Evolutionary conservation across 2,329 filamentous ascomycete genomes (phyloP).

Genomic region (Beauveria sp.): DNA sequence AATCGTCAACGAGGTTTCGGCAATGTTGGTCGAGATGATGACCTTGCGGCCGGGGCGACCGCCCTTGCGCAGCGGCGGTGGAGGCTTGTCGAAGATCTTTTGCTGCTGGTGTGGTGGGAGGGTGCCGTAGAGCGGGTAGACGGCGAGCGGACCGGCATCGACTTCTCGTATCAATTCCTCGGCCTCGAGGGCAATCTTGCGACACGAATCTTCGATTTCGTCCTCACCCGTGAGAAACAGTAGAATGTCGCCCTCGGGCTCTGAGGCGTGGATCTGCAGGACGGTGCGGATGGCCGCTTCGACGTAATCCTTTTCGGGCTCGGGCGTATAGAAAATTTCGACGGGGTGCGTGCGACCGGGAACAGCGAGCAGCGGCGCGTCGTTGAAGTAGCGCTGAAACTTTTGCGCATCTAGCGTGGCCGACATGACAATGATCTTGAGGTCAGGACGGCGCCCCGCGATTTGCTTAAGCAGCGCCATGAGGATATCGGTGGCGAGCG

Average conservation of each 20-base stretch:
- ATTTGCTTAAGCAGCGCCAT: constrained; percentile 96
- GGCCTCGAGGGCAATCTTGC: constrained; percentile 83
- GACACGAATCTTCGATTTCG: constrained; percentile 92
- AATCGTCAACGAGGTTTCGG: constrained; percentile 94
- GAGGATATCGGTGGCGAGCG: constrained; percentile 90
- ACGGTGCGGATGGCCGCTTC: constrained; percentile 93
- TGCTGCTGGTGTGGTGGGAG: constrained; percentile 90
- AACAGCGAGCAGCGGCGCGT: constrained; percentile 86
- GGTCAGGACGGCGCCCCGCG: constrained; percentile 68
- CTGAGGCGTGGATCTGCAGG: constrained; percentile 89
- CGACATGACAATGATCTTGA: constrained; percentile 99
- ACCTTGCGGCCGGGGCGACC: constrained; percentile 87
- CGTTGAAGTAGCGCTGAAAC: constrained; percentile 94
- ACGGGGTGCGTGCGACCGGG: constrained; percentile 93
- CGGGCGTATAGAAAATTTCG: constrained; percentile 96
- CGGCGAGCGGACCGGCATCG: constrained; percentile 78
- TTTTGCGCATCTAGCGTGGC: constrained; percentile 96
- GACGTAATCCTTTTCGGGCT: constrained; percentile 93
- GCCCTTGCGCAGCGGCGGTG: constrained; percentile 61
- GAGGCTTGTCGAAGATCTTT: constrained; percentile 87
- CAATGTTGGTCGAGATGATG: constrained; percentile 95
- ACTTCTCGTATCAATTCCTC: constrained; percentile 90
- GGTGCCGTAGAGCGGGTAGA: constrained; percentile 91
- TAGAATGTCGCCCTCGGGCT: constrained; percentile 85
- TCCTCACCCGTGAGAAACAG: constrained; percentile 96